Conservation (phyloP, 257 asterid genomes). For the Agastache rugosa region DNA sequence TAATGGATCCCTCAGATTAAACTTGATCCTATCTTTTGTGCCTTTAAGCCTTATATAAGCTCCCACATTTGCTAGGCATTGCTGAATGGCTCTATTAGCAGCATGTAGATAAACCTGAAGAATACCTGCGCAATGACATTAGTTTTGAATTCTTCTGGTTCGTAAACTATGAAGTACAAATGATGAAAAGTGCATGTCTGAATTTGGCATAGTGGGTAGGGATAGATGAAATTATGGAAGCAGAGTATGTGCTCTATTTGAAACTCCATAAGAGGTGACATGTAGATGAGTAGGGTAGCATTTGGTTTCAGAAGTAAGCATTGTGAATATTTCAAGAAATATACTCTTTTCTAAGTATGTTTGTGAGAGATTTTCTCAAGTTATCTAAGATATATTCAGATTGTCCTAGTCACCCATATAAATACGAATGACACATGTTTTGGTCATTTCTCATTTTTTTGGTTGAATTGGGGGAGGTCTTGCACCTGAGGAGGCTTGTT, state of each 20-base stretch:
- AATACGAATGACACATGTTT: conserved; percentile 5
- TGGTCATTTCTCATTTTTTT: not conserved
- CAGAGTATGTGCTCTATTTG: not conserved
- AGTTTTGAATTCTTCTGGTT: conserved; percentile 12
- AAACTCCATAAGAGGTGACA: not conserved
- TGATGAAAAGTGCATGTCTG: not conserved
- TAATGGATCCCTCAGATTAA: not conserved
- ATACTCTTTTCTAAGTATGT: not conserved
- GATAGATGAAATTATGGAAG: conserved; percentile 20
- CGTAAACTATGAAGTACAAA: conserved; percentile 17
- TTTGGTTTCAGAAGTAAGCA: no score
- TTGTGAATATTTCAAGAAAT: conserved; percentile 11
- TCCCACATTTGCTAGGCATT: conserved; percentile 4
- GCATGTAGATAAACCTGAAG: conserved; percentile 9
- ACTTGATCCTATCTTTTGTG: not conserved
- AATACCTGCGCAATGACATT: not conserved
- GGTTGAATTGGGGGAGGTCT: not conserved
- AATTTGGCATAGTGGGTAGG: not conserved
- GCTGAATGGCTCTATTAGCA: conserved; percentile 7
- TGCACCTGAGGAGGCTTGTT: not conserved
- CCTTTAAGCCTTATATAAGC: not conserved
- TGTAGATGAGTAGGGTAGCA: not conserved
- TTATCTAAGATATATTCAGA: conserved; percentile 2
- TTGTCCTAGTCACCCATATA: conserved; percentile 13
- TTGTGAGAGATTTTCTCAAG: not conserved